Conservation (phyloP, 352 stramenopile species). For the Phytopythium ostracodes region DNA sequence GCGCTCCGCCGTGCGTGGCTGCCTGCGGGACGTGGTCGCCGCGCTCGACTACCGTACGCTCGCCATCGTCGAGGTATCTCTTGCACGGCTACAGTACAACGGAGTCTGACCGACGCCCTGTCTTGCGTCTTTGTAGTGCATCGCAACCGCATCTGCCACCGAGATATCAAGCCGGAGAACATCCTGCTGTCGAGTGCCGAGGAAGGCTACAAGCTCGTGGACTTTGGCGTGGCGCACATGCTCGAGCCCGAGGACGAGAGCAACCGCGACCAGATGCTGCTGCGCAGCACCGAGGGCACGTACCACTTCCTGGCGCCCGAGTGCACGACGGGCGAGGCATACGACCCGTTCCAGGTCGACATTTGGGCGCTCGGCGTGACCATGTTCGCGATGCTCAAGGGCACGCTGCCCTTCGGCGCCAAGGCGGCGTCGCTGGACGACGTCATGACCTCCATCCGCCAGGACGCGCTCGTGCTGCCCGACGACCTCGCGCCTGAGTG, state of each 20-base stretch:
- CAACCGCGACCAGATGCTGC: constrained; percentile 3
- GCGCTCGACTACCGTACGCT: constrained; percentile 72
- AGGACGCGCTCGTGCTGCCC: constrained; percentile 42
- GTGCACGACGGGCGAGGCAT: constrained; percentile 70
- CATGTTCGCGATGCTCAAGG: constrained; percentile 66
- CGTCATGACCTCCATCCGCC: constrained; percentile 72
- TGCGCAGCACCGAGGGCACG: constrained; percentile 83
- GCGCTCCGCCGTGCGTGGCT: constrained; percentile 42
- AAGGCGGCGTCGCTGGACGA: constrained; percentile 45
- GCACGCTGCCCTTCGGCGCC: constrained; percentile 66
- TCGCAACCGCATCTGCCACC: constrained; percentile 75
- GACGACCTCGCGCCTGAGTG: constrained; percentile 37
- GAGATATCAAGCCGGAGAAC: constrained; percentile 83
- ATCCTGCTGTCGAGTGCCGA: constrained; percentile 53
- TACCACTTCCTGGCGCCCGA: constrained; percentile 86
- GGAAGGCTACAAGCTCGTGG: constrained; percentile 61
- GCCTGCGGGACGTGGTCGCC: constrained; percentile 70
- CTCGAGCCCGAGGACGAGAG: constrained; percentile 30
- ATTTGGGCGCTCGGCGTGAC: constrained; percentile 83
- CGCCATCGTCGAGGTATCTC: too few species aligned
- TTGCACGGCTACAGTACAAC: too few species aligned
- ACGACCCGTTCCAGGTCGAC: constrained; percentile 75
- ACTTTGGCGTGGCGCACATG: constrained; percentile 80
- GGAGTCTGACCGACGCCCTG: neutral
- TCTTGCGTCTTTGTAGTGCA: constrained; percentile 40